Conservation (phyloP, 1,284 basidiomycete species). For the Marasmius tenuissimus region DNA sequence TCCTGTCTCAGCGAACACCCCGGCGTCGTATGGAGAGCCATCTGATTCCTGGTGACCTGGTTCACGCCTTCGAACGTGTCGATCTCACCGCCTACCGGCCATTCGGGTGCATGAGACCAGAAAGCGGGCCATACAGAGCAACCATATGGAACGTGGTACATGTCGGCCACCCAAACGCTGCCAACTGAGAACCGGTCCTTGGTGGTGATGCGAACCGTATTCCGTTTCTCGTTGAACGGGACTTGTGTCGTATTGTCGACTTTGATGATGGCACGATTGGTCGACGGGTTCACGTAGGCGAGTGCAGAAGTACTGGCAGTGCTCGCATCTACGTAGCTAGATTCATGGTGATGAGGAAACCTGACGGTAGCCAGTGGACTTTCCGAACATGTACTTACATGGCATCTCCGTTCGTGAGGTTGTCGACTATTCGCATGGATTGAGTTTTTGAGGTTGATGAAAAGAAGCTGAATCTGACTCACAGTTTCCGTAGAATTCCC, state of each 20-base stretch:
- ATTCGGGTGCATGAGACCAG: conserved; percentile 60
- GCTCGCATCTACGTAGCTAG: conserved; percentile 55
- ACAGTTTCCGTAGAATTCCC: conserved; percentile 56
- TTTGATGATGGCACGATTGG: conserved; percentile 65
- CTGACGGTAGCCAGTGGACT: neutral
- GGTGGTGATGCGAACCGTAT: conserved; percentile 65
- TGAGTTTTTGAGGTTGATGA: neutral
- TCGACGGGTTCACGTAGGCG: conserved; percentile 59
- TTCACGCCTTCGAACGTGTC: conserved; percentile 81
- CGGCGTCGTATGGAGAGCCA: conserved; percentile 67
- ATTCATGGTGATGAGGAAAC: neutral
- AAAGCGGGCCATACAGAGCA: conserved; percentile 77
- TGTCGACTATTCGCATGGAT: conserved; percentile 47
- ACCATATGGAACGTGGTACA: conserved; percentile 70
- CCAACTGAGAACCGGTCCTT: conserved; percentile 61
- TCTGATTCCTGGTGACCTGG: conserved; percentile 57
- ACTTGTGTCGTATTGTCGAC: conserved; percentile 68
- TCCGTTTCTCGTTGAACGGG: conserved; percentile 63
- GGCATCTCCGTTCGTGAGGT: conserved; percentile 71
- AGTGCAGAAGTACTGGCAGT: conserved; percentile 51
- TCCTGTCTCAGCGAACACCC: conserved; percentile 52
- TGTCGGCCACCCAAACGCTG: conserved; percentile 65
- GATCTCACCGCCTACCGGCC: conserved; percentile 71
- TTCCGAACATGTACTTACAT: conserved; percentile 32
- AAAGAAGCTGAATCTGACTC: conserved; percentile 15